Conservation (phyloP, 1,284 basidiomycete genomes). For the Cystobasidium pallidum region DNA sequence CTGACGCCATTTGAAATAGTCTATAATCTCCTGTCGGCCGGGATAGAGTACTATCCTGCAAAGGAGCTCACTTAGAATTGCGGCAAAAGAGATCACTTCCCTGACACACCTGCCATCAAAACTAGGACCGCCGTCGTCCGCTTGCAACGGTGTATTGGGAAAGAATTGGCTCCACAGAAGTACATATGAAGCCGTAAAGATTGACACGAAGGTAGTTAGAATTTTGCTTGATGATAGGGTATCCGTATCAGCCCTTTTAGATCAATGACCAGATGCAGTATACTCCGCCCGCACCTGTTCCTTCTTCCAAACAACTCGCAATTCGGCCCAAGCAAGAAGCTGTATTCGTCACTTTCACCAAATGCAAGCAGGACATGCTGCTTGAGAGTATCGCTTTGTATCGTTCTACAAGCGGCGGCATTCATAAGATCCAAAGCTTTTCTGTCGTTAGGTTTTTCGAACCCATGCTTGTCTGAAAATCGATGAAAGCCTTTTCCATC, state of each 20-base stretch:
- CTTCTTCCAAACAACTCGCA: conserved; percentile 82
- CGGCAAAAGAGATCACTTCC: neutral
- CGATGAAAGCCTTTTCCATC: conserved; percentile 96
- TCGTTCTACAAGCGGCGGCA: conserved; percentile 76
- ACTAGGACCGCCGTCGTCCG: conserved; percentile 70
- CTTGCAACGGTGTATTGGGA: conserved; percentile 68
- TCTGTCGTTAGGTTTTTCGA: conserved; percentile 88
- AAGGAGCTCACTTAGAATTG: neutral
- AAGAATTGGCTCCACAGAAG: conserved; percentile 83
- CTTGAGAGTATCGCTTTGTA: conserved; percentile 64
- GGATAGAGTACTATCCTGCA: conserved; percentile 78
- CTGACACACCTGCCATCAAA: conserved; percentile 73
- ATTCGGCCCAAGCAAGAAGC: conserved; percentile 80
- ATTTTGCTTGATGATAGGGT: conserved; percentile 68
- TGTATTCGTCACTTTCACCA: conserved; percentile 96
- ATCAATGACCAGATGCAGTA: too few relatives aligned
- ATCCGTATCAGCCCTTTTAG: neutral
- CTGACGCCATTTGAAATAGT: conserved; percentile 96
- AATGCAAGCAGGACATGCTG: conserved; percentile 85
- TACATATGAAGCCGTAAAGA: conserved; percentile 91
- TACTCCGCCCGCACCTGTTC: conserved; percentile 59
- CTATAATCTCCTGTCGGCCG: conserved; percentile 69
- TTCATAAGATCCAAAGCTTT: conserved; percentile 91
- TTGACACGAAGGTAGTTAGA: conserved; percentile 80
- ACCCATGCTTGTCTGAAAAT: conserved; percentile 83